Base-by-base conservation (phyloP, 2,329 filamentous ascomycete species). In the Meredithiella fracta region DNA sequence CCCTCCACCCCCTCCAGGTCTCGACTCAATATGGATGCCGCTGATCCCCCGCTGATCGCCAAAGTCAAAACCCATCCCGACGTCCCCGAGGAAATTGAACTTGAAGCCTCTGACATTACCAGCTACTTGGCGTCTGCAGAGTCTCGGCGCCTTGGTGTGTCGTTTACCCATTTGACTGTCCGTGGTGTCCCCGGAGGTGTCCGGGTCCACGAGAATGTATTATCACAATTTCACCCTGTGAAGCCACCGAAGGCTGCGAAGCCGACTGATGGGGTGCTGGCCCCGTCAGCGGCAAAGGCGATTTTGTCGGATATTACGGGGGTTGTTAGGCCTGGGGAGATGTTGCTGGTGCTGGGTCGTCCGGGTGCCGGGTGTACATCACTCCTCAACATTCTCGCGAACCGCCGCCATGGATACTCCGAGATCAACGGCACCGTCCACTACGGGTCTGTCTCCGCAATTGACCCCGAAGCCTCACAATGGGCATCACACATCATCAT, bases 291-390 rank as follows among this genome's bases (percentile, higher is more conserved):
- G 6, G 50, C 29, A 1, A 38, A 38, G 31, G 50, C 34, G 9
- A 52, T 88, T 49, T 67, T 88, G 22, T 74, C 83, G 54, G 73
- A 78, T 61, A 78, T 75, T 57, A 77, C 81, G 63, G 83, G 83
- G 9, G 85, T 80, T 61, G 78, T 87, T 53, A 81, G 82, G 64
- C 82, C 83, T 0, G 84, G 82, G 20, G 82, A 86, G 66, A 85
- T 86, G 83, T 67, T 85, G 1, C 68, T 86, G 0, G 82, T 86
- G 0, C 70, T 86, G 0, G 83, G 83, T 2, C 73, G 82, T 1
- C 83, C 83, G 0, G 83, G 82, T 0, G 73, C 80, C 2, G 83
- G 83, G 34, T 88, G 84, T 64, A 85, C 83, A 0, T 84, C 83
- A 0, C 71, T 88, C 15, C 70, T 89, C 49, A 87, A 84, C 23